Percentiles rank a stretch among this genome's conserved stretches.
Evolutionary conservation across 2,329 filamentous ascomycete genomes (phyloP).

Genomic region (Metarhizium robertsii): DNA sequence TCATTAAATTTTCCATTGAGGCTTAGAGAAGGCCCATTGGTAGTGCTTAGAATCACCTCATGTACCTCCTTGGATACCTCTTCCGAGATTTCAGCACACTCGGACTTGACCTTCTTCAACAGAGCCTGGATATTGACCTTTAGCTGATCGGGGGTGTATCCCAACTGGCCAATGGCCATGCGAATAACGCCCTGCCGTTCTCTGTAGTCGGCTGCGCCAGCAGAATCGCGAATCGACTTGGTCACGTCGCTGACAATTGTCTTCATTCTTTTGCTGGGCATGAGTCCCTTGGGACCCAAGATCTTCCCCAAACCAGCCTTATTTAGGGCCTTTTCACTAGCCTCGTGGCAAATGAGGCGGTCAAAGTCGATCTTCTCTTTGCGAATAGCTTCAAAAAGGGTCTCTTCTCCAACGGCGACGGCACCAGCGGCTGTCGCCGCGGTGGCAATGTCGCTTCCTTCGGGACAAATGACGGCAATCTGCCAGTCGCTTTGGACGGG

Average conservation of each 20-base stretch:
- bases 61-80: slow-evolving; percentile 35
- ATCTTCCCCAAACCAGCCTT: slow-evolving; percentile 74
- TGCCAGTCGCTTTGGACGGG: slow-evolving; percentile 81
- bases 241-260: slow-evolving; percentile 79
- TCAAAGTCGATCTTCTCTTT: slow-evolving; percentile 78
- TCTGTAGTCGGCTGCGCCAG: slow-evolving; percentile 78
- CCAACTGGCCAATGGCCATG: slow-evolving; percentile 84
- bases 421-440: slow-evolving; percentile 74
- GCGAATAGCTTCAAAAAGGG: slow-evolving; percentile 69
- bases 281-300: slow-evolving; percentile 80
- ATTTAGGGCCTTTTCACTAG: slow-evolving; percentile 67
- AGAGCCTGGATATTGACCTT: slow-evolving; percentile 74
- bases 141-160: slow-evolving; percentile 79
- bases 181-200: slow-evolving; percentile 78
- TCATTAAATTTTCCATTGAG: slow-evolving; percentile 71
- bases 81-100: slow-evolving; percentile 61
- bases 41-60: slow-evolving; percentile 74
- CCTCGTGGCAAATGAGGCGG: slow-evolving; percentile 73
- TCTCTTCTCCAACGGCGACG: slow-evolving; percentile 73
- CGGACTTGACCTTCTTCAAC: slow-evolving; percentile 66
- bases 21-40: slow-evolving; percentile 77
- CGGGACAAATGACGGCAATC: slow-evolving; percentile 86
- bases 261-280: slow-evolving; percentile 82
- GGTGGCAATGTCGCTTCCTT: slow-evolving; percentile 62
- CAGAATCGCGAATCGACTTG: slow-evolving; percentile 67